Percentiles rank a stretch among this genome's conserved stretches.
Conservation (phyloP, 2,329 filamentous ascomycete genomes). For the Neofusicoccum parvum region DNA sequence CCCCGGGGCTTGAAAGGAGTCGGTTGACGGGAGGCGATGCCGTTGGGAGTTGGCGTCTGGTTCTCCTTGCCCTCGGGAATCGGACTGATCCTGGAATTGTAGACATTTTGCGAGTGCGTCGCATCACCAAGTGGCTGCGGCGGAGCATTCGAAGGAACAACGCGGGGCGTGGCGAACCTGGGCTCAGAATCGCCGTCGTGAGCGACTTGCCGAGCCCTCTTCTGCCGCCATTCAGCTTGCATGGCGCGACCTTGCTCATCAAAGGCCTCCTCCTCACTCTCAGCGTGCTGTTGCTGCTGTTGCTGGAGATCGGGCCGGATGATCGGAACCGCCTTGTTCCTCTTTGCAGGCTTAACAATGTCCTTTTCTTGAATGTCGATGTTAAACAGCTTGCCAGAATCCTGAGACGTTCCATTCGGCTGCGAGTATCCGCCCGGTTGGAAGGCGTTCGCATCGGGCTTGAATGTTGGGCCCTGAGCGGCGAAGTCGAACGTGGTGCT, state of each 20-base stretch:
- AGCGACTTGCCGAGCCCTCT: constrained; percentile 69
- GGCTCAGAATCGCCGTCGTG: constrained; percentile 73
- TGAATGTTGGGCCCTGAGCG: constrained; percentile 28
- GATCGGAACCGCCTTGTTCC: constrained; percentile 83
- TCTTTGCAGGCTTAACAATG: constrained; percentile 66
- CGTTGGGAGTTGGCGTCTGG: constrained; percentile 31
- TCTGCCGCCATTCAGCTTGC: constrained; percentile 70
- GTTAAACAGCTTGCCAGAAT: constrained; percentile 20
- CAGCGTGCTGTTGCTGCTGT: constrained; percentile 41
- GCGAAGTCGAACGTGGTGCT: constrained; percentile 24
- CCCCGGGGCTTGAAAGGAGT: constrained; percentile 27
- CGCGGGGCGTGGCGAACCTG: constrained; percentile 62
- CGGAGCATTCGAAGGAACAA: constrained; percentile 35
- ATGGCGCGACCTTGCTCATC: constrained; percentile 63
- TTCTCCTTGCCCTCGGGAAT: constrained; percentile 41
- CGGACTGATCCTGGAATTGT: constrained; percentile 29
- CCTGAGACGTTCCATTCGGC: not conserved
- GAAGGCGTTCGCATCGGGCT: constrained; percentile 28
- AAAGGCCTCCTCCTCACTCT: constrained; percentile 44
- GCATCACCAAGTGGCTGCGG: constrained; percentile 36
- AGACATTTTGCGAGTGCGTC: constrained; percentile 29
- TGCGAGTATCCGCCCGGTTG: not conserved
- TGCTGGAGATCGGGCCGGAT: constrained; percentile 59
- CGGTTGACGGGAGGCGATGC: not conserved
- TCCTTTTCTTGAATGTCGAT: constrained; percentile 57